These are phyloP conservation scores for Mallotus japonicus DNA, from an alignment of 441 rosid species.

Conservation along the genomic window DNA sequence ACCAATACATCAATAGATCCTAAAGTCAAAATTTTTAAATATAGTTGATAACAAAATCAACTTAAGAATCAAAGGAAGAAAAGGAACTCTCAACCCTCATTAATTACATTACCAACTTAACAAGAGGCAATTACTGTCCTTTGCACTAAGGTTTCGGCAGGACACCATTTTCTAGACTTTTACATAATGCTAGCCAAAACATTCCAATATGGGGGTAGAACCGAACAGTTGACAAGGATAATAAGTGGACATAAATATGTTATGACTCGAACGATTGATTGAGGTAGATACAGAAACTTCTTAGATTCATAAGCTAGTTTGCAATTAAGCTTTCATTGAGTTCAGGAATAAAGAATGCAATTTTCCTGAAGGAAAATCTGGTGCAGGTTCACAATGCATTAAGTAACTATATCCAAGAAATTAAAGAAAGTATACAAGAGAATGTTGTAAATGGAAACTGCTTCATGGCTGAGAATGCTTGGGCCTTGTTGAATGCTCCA, in stretches of 20 bases:
- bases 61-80: not conserved
- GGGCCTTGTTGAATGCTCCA: no score
- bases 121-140: not conserved
- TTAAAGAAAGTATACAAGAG: no score
- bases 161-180: not conserved
- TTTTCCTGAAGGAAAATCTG: not conserved
- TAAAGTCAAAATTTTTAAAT: not conserved
- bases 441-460: no score
- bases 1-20: not conserved
- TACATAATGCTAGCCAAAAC: conserved; percentile 12
- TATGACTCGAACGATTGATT: no score
- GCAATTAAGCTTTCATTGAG: no score
- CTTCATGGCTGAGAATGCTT: no score
- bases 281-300: no score
- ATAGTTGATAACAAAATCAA: not conserved
- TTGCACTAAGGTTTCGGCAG: not conserved
- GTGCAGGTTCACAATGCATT: not conserved
- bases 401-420: not conserved
- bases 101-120: not conserved
- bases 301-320: no score
- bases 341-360: not conserved
- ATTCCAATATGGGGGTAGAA: not conserved
- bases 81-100: not conserved
- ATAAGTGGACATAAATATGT: not conserved
- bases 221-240: not conserved